Conservation (phyloP, 805 yeast species). For the Kodamaea sagamina region DNA sequence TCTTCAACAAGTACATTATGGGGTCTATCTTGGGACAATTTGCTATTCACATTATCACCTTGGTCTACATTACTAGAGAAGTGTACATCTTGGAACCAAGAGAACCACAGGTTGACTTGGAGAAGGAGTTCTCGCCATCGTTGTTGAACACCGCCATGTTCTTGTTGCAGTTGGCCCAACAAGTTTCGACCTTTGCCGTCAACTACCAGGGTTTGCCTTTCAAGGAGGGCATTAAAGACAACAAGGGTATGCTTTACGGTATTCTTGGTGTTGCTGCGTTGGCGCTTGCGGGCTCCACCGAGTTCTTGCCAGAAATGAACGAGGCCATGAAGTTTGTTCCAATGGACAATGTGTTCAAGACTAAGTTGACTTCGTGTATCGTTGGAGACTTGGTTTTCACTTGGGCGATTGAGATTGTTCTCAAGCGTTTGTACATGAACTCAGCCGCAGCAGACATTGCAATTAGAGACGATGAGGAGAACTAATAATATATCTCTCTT, state of each 20-base stretch:
- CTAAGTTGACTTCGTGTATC: conserved; percentile 72
- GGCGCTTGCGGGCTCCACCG: conserved; percentile 90
- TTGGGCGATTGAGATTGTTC: conserved; percentile 74
- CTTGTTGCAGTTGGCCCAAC: conserved; percentile 90
- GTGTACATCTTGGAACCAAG: conserved; percentile 90
- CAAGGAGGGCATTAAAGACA: conserved; percentile 84
- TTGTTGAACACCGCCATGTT: conserved; percentile 95
- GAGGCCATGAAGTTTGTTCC: conserved; percentile 90
- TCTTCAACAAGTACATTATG: conserved; percentile 93
- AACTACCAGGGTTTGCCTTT: conserved; percentile 97
- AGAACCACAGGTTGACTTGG: conserved; percentile 85
- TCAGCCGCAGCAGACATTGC: conserved; percentile 93
- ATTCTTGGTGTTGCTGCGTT: conserved; percentile 85
- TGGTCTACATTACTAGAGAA: conserved; percentile 79
- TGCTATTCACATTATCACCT: conserved; percentile 83
- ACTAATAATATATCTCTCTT: conserved; percentile 4
- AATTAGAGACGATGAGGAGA: conserved; percentile 29
- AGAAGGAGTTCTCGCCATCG: conserved; percentile 85
- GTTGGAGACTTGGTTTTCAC: conserved; percentile 74
- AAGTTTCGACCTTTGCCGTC: conserved; percentile 95
- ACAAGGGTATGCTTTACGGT: conserved; percentile 97
- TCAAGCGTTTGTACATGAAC: conserved; percentile 87
- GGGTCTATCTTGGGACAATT: conserved; percentile 97
- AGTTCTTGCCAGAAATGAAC: conserved; percentile 90
- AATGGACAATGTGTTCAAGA: conserved; percentile 73